These are phyloP conservation scores for Panicum virgatum DNA, from an alignment of 202 grass and related monocot species.

Conservation along the genomic window DNA sequence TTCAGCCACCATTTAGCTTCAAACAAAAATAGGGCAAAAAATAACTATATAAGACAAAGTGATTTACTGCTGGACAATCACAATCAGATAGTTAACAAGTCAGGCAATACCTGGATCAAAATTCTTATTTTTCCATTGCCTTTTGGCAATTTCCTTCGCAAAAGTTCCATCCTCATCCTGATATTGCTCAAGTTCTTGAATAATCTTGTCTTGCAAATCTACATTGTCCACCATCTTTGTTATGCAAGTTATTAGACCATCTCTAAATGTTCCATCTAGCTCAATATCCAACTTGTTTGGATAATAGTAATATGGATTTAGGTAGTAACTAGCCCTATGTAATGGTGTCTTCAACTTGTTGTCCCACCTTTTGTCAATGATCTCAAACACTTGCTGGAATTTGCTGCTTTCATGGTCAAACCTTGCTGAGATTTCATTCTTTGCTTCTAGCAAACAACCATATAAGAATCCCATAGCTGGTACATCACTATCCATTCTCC, in stretches of 20 bases:
- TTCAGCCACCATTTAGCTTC: not conserved
- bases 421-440: not conserved
- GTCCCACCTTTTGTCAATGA: constrained; percentile 4
- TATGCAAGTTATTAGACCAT: not conserved
- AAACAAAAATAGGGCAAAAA: too few species aligned
- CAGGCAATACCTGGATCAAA: not conserved
- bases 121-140: not conserved
- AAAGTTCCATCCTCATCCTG: not conserved
- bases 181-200: not conserved
- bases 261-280: not conserved
- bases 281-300: constrained; percentile 5
- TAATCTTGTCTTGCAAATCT: not conserved
- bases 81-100: too few species aligned
- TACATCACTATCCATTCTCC: not conserved
- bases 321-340: constrained; percentile 11
- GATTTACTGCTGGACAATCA: too few species aligned
- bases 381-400: not conserved
- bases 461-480: not conserved
- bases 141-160: not conserved
- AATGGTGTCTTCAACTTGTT: not conserved
- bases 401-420: not conserved
- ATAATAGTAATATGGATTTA: constrained; percentile 16
- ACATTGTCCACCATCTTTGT: not conserved
- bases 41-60: too few species aligned
- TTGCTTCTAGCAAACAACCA: constrained; percentile 21